Percentiles rank a stretch among this genome's conserved stretches.
Evolutionary conservation across 768 basidiomycete species (phyloP).

Genomic region (Cubamyces lactineus): DNA sequence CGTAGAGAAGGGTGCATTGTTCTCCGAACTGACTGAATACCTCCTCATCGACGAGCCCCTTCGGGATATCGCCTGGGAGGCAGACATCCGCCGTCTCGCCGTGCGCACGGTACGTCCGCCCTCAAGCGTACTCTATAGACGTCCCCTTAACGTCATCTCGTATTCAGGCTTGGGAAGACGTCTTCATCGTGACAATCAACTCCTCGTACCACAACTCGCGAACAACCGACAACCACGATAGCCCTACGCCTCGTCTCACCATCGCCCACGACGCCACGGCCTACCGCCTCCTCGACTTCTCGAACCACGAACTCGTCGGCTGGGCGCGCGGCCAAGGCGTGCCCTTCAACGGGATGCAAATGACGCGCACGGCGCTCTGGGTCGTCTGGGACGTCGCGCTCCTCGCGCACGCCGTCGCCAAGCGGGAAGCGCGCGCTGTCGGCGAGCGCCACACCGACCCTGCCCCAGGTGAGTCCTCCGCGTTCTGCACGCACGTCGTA

Average conservation of each 20-base stretch:
- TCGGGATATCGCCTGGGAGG: slow-evolving; percentile 27
- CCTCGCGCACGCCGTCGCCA: slow-evolving; percentile 7
- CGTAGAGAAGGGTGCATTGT: slow-evolving; percentile 17
- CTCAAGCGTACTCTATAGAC: background rate
- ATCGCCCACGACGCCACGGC: background rate
- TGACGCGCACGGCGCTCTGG: slow-evolving; percentile 29
- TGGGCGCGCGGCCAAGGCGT: slow-evolving; percentile 11
- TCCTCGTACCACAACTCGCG: slow-evolving; percentile 12
- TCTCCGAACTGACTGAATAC: slow-evolving; percentile 21
- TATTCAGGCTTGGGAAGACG: slow-evolving; percentile 26
- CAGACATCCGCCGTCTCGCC: slow-evolving; percentile 17
- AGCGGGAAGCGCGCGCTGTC: background rate
- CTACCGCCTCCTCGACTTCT: slow-evolving; percentile 25
- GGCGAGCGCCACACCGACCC: background rate
- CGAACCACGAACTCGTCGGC: slow-evolving; percentile 14
- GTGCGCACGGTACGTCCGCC: slow-evolving; percentile 25
- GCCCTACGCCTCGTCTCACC: background rate
- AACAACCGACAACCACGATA: too few species aligned
- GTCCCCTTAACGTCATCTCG: background rate
- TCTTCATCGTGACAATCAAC: slow-evolving; percentile 25
- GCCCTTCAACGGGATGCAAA: slow-evolving; percentile 22
- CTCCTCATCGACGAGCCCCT: slow-evolving; percentile 27
- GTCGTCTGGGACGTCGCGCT: slow-evolving; percentile 25
- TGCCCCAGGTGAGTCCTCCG: slow-evolving; percentile 2
- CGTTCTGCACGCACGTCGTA: background rate